A percentile compares a stretch with the other conserved stretches of the same genome.
These are phyloP conservation scores for Mrakia blollopis DNA, from an alignment of 768 basidiomycete species.

Conservation along the genomic window DNA sequence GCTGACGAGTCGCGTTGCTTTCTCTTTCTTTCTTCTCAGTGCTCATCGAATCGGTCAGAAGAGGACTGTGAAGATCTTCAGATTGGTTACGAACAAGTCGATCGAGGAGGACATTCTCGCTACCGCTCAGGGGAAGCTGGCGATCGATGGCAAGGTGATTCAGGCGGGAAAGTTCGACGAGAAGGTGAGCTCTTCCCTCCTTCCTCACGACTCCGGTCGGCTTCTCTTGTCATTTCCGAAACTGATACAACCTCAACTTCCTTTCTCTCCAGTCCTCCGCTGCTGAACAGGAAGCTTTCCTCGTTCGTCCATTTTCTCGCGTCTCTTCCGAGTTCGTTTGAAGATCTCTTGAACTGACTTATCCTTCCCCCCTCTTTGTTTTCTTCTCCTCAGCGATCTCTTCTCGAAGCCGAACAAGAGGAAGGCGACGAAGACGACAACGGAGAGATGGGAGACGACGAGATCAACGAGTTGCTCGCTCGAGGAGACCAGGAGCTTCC, in stretches of 20 bases:
- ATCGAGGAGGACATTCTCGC: constrained; percentile 96
- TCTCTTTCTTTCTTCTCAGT: not conserved
- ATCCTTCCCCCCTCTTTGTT: constrained; percentile 24
- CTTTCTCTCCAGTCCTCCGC: constrained; percentile 60
- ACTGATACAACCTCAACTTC: too few relatives aligned
- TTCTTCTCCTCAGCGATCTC: constrained; percentile 60
- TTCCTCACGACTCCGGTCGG: too few relatives aligned
- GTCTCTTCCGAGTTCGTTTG: not conserved
- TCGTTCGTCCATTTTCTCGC: constrained; percentile 53
- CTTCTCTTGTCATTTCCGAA: too few relatives aligned
- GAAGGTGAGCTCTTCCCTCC: constrained; percentile 47
- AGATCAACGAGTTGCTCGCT: constrained; percentile 87
- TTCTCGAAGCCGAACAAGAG: constrained; percentile 48
- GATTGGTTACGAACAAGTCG: constrained; percentile 95
- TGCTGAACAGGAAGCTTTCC: constrained; percentile 92
- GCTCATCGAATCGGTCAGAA: constrained; percentile 99
- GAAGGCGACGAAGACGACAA: constrained; percentile 46
- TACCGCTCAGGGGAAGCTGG: constrained; percentile 89
- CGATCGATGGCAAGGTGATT: constrained; percentile 98
- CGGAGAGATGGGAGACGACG: constrained; percentile 91
- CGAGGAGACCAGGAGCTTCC: constrained; percentile 71
- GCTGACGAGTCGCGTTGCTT: too few relatives aligned
- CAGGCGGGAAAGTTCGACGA: constrained; percentile 99
- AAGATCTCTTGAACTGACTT: constrained; percentile 18
- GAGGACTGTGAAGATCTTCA: constrained; percentile 92